These are phyloP conservation scores for Ophiocordyceps camponoti-saundersi DNA, from an alignment of 2,329 filamentous ascomycete species.

Conservation along the genomic window DNA sequence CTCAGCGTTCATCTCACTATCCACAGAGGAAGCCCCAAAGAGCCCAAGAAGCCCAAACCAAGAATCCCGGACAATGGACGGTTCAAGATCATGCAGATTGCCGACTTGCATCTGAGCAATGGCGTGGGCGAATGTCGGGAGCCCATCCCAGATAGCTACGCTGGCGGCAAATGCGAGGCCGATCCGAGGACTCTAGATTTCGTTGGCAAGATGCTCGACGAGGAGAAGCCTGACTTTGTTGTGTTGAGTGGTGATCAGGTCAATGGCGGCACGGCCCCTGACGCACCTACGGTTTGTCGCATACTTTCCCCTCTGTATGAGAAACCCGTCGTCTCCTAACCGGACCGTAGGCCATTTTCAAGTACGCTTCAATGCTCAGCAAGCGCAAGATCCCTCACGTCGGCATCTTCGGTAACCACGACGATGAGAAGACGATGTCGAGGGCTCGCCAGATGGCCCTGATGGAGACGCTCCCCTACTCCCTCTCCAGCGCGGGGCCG, in stretches of 20 bases:
- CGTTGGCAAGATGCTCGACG: constrained; percentile 64
- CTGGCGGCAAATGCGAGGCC: constrained; percentile 71
- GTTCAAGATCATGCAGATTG: constrained; percentile 94
- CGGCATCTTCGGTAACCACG: constrained; percentile 92
- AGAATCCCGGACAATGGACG: constrained; percentile 76
- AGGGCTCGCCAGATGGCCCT: constrained; percentile 70
- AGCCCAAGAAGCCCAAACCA: constrained; percentile 51
- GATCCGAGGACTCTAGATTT: constrained; percentile 88
- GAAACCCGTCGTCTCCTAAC: neutral
- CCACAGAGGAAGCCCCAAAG: constrained; percentile 49
- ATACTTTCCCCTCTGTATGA: neutral
- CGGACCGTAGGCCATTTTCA: constrained; percentile 59
- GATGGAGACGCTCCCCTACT: constrained; percentile 75
- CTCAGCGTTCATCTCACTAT: constrained; percentile 64
- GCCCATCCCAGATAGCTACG: constrained; percentile 55
- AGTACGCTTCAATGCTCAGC: constrained; percentile 71
- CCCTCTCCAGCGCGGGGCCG: constrained; percentile 70
- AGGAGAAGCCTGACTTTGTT: constrained; percentile 86
- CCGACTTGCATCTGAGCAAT: constrained; percentile 88
- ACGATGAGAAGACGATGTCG: constrained; percentile 73
- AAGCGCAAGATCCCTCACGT: constrained; percentile 83
- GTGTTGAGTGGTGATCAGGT: constrained; percentile 88
- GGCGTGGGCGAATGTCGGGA: constrained; percentile 76
- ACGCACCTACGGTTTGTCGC: constrained; percentile 65
- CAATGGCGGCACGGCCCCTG: constrained; percentile 82